Evolutionary conservation across 768 basidiomycete species (phyloP).

Genomic region (Kwoniella pini): DNA sequence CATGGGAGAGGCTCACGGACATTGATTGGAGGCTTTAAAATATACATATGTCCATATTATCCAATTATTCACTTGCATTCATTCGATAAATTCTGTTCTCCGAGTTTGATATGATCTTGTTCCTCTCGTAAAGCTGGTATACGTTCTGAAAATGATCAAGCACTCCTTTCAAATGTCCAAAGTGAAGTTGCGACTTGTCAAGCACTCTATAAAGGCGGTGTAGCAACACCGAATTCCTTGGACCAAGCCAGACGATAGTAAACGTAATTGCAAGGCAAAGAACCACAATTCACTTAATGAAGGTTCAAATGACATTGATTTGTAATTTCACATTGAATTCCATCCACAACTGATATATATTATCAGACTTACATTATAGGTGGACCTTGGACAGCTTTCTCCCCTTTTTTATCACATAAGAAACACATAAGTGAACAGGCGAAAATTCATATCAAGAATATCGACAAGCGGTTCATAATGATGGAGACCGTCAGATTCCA

Average conservation of each 20-base stretch:
- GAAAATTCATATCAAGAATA: neutral
- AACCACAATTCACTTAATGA: neutral
- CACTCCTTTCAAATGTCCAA: neutral
- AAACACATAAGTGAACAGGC: neutral
- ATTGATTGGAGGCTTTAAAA: no score
- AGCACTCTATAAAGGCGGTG: neutral
- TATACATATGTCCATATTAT: no score
- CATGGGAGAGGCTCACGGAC: no score
- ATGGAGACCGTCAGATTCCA: constrained; percentile 2
- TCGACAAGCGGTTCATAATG: neutral
- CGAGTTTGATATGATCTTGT: no score
- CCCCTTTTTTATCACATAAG: neutral
- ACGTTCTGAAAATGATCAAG: no score
- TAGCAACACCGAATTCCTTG: neutral
- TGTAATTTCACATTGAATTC: neutral
- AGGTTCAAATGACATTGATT: neutral
- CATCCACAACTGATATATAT: constrained; percentile 1
- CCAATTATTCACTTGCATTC: no score
- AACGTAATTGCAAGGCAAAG: neutral
- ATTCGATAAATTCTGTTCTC: no score
- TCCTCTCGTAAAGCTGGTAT: no score
- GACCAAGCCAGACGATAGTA: constrained; percentile 1
- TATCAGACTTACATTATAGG: constrained; percentile 6
- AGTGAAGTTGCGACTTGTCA: constrained; percentile 6
- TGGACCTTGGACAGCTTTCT: neutral